These are phyloP conservation scores for Typha latifolia DNA, from an alignment of 176 grass and related monocot species.

Conservation along the genomic window DNA sequence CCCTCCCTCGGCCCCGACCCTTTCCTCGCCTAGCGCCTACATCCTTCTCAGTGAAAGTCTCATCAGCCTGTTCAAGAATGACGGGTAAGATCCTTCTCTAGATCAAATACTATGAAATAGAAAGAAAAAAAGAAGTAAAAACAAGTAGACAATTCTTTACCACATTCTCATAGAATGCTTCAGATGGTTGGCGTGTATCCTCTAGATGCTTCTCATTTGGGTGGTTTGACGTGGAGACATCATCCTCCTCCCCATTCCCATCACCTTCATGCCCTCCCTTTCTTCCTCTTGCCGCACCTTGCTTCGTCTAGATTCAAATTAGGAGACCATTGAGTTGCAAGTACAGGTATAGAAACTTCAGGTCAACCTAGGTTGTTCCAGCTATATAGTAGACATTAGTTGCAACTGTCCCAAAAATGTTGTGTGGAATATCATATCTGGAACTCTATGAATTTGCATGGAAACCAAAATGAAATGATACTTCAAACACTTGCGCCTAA, in stretches of 20 bases:
- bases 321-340: not conserved
- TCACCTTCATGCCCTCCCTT: slow-evolving; percentile 54
- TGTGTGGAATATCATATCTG: too few relatives aligned
- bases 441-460: too few relatives aligned
- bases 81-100: slow-evolving; percentile 3
- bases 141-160: slow-evolving; percentile 28
- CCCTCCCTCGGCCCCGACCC: slow-evolving; percentile 45
- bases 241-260: slow-evolving; percentile 57
- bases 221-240: slow-evolving; percentile 75
- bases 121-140: not conserved
- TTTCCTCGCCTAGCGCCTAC: slow-evolving; percentile 33
- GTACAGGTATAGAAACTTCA: slow-evolving; percentile 8
- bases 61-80: slow-evolving; percentile 28
- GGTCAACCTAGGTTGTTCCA: not conserved
- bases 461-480: too few relatives aligned
- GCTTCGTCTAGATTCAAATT: slow-evolving; percentile 43
- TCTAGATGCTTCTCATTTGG: slow-evolving; percentile 65
- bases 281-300: slow-evolving; percentile 50
- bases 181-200: slow-evolving; percentile 32
- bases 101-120: not conserved
- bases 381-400: not conserved
- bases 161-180: slow-evolving; percentile 42
- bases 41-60: slow-evolving; percentile 35
- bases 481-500: too few relatives aligned
- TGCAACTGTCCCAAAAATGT: too few relatives aligned